Evolutionary conservation across 75 land plant species (phyloP), one percentile per base, ranked within the genome.

Genomic region (Selaginella tamariscina): DNA sequence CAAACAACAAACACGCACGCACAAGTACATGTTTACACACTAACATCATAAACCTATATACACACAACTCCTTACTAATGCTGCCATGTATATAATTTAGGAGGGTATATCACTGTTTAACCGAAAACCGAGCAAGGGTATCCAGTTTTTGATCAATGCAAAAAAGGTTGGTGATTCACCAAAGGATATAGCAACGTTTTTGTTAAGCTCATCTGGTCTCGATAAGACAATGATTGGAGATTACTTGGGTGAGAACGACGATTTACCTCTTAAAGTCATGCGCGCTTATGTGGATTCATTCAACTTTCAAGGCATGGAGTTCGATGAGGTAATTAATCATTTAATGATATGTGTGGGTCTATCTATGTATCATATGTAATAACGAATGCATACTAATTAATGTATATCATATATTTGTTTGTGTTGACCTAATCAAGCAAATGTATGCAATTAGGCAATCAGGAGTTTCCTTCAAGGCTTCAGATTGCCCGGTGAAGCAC

Each of bases 401-500:
- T n/a, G n/a, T n/a, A n/a, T n/a, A n/a, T n/a, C n/a, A n/a, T n/a
- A n/a, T n/a, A n/a, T n/a, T n/a, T n/a, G n/a, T n/a, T n/a, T n/a
- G n/a, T n/a, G n/a, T n/a, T n/a, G n/a, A n/a, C n/a, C n/a, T n/a
- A n/a, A n/a, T n/a, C n/a, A n/a, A n/a, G n/a, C n/a, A n/a, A n/a
- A n/a, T n/a, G n/a, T n/a, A n/a, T n/a, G n/a, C n/a, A n/a, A n/a
- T n/a, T n/a, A n/a, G n/a, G 92, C 99, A 49, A 85, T 95, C n/a
- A 81, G 97, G 55, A 31, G 73, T 39, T 83, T 95, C 55, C 69
- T 95, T 5, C 83, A 79, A 78, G 99, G 99, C 24, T 95, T 95
- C 70, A 90, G 99, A 68, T 74, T 95, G 33, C 99, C 99, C 67
- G 99, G 99, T 56, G 99, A 95, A 75, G 99, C 99, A 44, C 99